Evolutionary conservation across 176 grass and related monocot genomes (phyloP).

Genomic region (Alopecurus myosuroides): DNA sequence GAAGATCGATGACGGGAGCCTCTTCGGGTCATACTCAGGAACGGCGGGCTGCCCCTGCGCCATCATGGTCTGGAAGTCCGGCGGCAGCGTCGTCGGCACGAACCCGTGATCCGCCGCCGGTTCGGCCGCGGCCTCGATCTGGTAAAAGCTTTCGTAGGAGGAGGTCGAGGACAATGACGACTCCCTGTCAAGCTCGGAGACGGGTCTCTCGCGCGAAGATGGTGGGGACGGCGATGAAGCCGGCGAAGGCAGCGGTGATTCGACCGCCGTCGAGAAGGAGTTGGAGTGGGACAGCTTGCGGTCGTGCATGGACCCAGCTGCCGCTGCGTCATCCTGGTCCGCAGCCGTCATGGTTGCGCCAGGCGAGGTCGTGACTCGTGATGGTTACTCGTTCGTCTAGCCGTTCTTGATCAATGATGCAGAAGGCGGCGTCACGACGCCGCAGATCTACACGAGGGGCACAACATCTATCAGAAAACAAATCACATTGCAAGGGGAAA

Average conservation of each 20-base stretch:
- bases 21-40: not conserved
- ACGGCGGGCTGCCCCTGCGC: not conserved
- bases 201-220: constrained; percentile 30
- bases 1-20: constrained; percentile 38
- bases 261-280: constrained; percentile 5
- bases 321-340: not conserved
- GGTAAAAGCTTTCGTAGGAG: constrained; percentile 34
- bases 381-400: not conserved
- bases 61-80: constrained; percentile 23
- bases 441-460: not conserved
- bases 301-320: not conserved
- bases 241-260: constrained; percentile 6
- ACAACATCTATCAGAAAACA: not conserved
- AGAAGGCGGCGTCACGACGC: not conserved
- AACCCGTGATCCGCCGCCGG: not conserved
- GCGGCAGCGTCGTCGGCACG: not conserved
- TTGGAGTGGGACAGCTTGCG: not conserved
- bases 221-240: not conserved
- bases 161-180: constrained; percentile 8
- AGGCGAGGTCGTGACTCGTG: not conserved
- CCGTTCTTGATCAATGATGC: not conserved
- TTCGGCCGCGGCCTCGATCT: not conserved
- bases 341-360: not conserved
- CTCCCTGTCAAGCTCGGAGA: not conserved
- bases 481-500: not conserved